phyloP scores from a whole-genome alignment of 2,329 filamentous ascomycete genomes.

The Aspergillus fructus region DNA sequence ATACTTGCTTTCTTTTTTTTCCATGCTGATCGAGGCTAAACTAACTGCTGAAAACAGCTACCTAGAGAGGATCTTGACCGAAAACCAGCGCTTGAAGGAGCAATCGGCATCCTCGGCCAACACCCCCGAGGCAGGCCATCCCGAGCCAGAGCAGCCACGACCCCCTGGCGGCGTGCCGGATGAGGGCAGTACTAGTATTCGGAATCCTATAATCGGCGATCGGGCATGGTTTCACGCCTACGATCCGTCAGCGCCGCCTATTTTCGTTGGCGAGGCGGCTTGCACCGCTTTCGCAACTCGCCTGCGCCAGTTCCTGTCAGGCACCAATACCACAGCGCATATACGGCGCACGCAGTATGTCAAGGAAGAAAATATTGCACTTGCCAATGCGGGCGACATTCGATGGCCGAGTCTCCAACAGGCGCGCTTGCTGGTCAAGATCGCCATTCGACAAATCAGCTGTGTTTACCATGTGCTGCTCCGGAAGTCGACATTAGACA shows the following conservation, averaged over 20 bases:
- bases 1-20: background rate
- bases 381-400: conserved; percentile 28
- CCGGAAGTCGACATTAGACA: conserved; percentile 39
- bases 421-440: conserved; percentile 37
- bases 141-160: conserved; percentile 17
- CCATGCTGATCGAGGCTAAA: background rate
- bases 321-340: conserved; percentile 30
- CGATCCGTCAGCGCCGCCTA: conserved; percentile 35
- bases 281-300: conserved; percentile 42
- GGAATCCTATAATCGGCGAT: conserved; percentile 36
- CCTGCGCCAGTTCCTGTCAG: conserved; percentile 37
- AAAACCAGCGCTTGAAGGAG: conserved; percentile 33
- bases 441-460: conserved; percentile 38
- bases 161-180: conserved; percentile 22
- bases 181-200: conserved; percentile 28
- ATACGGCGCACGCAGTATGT: conserved; percentile 37
- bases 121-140: conserved; percentile 21
- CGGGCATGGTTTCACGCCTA: conserved; percentile 39
- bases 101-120: conserved; percentile 29
- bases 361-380: conserved; percentile 30
- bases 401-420: conserved; percentile 38
- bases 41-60: conserved; percentile 22
- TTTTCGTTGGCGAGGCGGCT: conserved; percentile 40
- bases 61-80: conserved; percentile 33
- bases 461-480: conserved; percentile 37